These are phyloP conservation scores for Podila clonocystis DNA, from an alignment of 192 early-diverging fungal genomes.

Conservation along the genomic window DNA sequence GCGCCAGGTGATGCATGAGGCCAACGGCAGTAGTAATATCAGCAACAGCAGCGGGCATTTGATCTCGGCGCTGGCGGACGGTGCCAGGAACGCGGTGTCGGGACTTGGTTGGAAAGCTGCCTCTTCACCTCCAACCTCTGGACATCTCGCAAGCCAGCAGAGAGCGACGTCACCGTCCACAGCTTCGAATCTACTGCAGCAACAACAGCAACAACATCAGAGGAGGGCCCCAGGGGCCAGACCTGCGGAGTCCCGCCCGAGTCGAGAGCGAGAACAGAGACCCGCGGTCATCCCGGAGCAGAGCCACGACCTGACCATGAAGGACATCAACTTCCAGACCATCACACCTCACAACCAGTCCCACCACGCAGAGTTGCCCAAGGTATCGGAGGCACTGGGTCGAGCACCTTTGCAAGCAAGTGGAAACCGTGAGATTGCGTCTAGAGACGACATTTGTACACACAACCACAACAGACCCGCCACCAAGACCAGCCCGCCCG, in stretches of 20 bases:
- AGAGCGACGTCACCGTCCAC: background rate
- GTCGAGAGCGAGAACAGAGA: background rate
- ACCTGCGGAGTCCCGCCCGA: background rate
- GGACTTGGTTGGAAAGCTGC: conserved; percentile 24
- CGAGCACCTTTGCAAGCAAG: no score
- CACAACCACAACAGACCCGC: no score
- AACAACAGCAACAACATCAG: background rate
- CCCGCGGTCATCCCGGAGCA: conserved; percentile 12
- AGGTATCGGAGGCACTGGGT: background rate
- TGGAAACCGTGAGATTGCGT: no score
- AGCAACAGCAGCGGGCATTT: conserved; percentile 24
- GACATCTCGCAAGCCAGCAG: background rate
- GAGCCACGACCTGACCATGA: conserved; percentile 44
- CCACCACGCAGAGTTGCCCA: background rate
- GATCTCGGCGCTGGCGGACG: conserved; percentile 26
- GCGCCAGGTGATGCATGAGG: conserved; percentile 31
- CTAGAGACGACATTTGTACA: no score
- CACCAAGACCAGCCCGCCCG: no score
- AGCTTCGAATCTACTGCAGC: background rate
- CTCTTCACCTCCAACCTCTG: background rate
- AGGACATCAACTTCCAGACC: conserved; percentile 47
- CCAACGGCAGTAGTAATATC: background rate
- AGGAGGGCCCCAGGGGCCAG: background rate
- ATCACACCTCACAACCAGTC: background rate
- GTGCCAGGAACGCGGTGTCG: conserved; percentile 27